Base-by-base conservation (phyloP, 2,329 filamentous ascomycete species). In the Lecanicillium sp. region DNA sequence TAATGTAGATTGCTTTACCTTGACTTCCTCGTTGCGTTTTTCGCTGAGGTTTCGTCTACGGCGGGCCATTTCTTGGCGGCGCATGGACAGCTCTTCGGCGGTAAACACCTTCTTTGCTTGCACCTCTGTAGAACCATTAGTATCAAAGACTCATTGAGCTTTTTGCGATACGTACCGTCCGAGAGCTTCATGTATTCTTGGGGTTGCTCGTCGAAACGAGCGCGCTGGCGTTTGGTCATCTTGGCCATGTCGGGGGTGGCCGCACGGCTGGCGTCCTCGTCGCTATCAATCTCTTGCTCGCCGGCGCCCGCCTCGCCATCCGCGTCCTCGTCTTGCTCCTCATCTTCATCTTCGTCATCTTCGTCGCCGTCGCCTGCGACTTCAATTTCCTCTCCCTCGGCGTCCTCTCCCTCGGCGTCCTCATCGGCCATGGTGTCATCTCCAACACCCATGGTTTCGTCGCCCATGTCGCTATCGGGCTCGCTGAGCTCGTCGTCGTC, bases 21-120 rank as follows among this genome's bases (percentile, higher is more conserved):
- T 81, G 62, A 82, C 78, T 65, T 82, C 78, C 52, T 82, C 78
- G 52, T 77, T 81, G 41, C 78, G 75, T 65, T 82, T 82, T 54
- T 82, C 78, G 56, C 78, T 81, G n/a, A 81, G 69, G 55, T 82
- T 82, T 38, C 78, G 73, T 50, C 78, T 68, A 38, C 78, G 71
- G 21, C 78, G 75, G 3, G 78, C 78, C 78, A 82, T 81, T 57
- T 82, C 78, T 33, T 78, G 73, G 5, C 78, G 70, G 11, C 78
- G 71, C 78, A 82, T 81, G 20, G 77, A 80, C 10, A 81, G 60
- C 54, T 82, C 78, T 56, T 81, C 78, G 2, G 77, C 78, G 3
- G 78, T 81, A 44, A 82, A 81, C 21, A 71, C 66, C 60, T 81
- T 81, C 63, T 82, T 82, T 2, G 72, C 78, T 71, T 82, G 78